Conservation (phyloP, 2,329 filamentous ascomycete species). For the Chaetomium olivaceum region DNA sequence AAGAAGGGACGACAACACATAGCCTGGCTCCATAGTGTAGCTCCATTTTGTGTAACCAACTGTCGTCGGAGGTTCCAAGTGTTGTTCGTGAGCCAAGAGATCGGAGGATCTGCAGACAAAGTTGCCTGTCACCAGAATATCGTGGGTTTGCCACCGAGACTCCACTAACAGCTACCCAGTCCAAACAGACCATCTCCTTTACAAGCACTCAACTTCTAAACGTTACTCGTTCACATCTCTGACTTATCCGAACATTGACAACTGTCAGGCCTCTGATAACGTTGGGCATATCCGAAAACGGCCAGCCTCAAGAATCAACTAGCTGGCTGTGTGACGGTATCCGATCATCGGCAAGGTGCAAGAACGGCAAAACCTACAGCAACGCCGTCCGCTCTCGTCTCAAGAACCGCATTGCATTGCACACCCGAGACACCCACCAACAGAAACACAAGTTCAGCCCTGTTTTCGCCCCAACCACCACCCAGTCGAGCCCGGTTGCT, state of each 20-base stretch:
- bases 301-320: background rate
- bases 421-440: background rate
- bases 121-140: conserved; percentile 5
- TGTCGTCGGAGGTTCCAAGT: background rate
- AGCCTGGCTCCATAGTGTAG: background rate
- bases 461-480: background rate
- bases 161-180: background rate
- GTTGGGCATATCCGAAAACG: background rate
- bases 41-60: background rate
- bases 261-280: background rate
- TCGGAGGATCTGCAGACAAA: conserved; percentile 25
- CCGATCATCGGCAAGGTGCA: background rate
- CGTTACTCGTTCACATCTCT: background rate
- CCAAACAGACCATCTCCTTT: background rate
- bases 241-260: background rate
- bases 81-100: conserved; percentile 2
- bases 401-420: background rate
- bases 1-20: background rate
- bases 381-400: background rate
- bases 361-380: background rate
- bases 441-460: background rate
- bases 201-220: background rate
- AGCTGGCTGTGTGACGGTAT: background rate
- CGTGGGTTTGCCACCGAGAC: conserved; percentile 22
- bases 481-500: conserved; percentile 7